These are phyloP conservation scores for Metschnikowia shivogae DNA, from an alignment of 805 yeast genomes.

Conservation along the genomic window DNA sequence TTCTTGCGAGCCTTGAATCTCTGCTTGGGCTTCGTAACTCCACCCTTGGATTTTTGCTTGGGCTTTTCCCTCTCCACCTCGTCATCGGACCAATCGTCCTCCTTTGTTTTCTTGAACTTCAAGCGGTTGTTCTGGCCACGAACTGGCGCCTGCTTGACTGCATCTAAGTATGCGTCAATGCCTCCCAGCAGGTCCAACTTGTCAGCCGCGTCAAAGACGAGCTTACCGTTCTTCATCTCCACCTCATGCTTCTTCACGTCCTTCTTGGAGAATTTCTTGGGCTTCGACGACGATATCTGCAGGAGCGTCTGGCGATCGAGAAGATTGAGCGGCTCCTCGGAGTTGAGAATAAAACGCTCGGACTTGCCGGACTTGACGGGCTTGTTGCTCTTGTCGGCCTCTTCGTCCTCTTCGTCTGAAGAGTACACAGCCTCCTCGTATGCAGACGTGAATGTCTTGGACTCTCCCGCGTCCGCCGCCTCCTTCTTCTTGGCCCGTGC, in stretches of 20 bases:
- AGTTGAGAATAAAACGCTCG: conserved; percentile 71
- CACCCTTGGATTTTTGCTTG: conserved; percentile 14
- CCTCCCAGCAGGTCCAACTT: conserved; percentile 49
- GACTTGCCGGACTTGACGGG: conserved; percentile 30
- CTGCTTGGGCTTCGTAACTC: conserved; percentile 38
- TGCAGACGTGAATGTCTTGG: conserved; percentile 71
- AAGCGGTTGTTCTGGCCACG: conserved; percentile 90
- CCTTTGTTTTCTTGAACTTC: conserved; percentile 71
- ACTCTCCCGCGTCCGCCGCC: conserved; percentile 36
- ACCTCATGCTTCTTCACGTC: conserved; percentile 33
- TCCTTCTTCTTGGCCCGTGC: conserved; percentile 79
- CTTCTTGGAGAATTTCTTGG: conserved; percentile 52
- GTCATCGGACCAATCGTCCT: conserved; percentile 46
- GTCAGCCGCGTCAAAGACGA: conserved; percentile 54
- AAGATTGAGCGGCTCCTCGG: conserved; percentile 80
- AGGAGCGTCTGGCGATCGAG: conserved; percentile 81
- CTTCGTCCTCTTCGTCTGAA: conserved; percentile 53
- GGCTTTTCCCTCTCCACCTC: conserved; percentile 28
- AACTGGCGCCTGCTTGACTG: conserved; percentile 87
- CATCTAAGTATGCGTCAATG: conserved; percentile 89
- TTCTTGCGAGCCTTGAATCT: conserved; percentile 59
- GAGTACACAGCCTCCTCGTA: conserved; percentile 84
- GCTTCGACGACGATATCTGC: conserved; percentile 84
- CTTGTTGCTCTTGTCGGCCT: conserved; percentile 44
- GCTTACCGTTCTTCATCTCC: conserved; percentile 57